Base-by-base conservation (phyloP, 345 rosid species). In the Gossypium herbaceum region DNA sequence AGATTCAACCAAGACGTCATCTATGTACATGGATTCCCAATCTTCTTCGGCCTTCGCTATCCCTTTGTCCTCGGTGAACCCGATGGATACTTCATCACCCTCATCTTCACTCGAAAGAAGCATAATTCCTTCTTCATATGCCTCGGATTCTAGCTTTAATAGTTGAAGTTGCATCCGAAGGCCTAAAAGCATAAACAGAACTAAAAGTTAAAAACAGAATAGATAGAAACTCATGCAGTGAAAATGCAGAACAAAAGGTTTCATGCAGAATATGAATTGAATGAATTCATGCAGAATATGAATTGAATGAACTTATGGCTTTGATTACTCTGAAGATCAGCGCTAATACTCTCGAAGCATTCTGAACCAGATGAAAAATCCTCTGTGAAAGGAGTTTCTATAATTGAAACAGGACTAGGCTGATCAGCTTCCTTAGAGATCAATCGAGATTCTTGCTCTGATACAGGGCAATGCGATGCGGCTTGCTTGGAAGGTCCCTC, bases 141-240 rank as follows among this genome's bases (percentile, higher is more conserved):
- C 75, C 67, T 90, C 90, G 19, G 97, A 89, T 76, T 90, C 95
- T 64, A 86, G 81, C 77, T 92, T 96, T 55, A 96, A 93, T 48
- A 93, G 89, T 72, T 89, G 92, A 74, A 96, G 97, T 82, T 93
- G 99, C 93, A 87, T 81, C 65, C 99, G 86, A 67, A 96, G 98
- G 64, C 98, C 99, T 96, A 72, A 12, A 43, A 72, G 25, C 60
- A 68, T 10, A 73, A n/a, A 64, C 39, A 56, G 27, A 56, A 54
- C 57, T 54, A 54, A 2, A 54, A 54, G 57, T 54, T 12, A 34
- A 34, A 72, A n/a, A 68, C 39, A 17, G 22, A 51, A 51, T 27
- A 17, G 41, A 22, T 24, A 24, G 15, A 24, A 68, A 25, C 58
- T 25, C 45, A 52, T 0, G 25, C 15, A 27, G 17, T 16, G 44